A percentile compares a stretch with the other conserved stretches of the same genome.
Evolutionary conservation across 1,284 basidiomycete species (phyloP).

Genomic region (Ceratobasidium sp.): DNA sequence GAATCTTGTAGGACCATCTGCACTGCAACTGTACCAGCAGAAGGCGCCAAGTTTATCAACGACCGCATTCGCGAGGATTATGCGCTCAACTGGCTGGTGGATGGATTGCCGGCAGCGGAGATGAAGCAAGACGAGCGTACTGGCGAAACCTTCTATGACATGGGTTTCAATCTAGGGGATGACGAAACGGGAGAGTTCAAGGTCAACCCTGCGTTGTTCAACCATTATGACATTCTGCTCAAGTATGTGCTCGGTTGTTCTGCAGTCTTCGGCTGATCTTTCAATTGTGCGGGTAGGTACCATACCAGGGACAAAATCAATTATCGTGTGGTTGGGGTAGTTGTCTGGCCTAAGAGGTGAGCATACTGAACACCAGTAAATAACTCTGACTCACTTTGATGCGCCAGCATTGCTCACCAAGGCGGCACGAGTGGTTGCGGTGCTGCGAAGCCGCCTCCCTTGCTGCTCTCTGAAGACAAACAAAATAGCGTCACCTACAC

Average conservation of each 20-base stretch:
- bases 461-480: slow-evolving; percentile 68
- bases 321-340: slow-evolving; percentile 86
- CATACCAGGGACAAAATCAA: slow-evolving; percentile 73
- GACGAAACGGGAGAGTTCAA: slow-evolving; percentile 61
- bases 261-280: neutral
- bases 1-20: slow-evolving; percentile 82
- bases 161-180: slow-evolving; percentile 81
- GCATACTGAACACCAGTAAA: slow-evolving; percentile 19
- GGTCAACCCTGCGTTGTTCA: slow-evolving; percentile 78
- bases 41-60: slow-evolving; percentile 89
- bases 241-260: slow-evolving; percentile 57
- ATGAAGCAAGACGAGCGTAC: slow-evolving; percentile 82
- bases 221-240: slow-evolving; percentile 87
- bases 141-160: slow-evolving; percentile 86
- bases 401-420: slow-evolving; percentile 47
- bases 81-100: slow-evolving; percentile 92
- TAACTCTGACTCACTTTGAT: neutral
- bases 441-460: slow-evolving; percentile 52
- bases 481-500: slow-evolving; percentile 83
- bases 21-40: slow-evolving; percentile 63
- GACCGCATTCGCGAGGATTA: slow-evolving; percentile 92
- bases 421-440: slow-evolving; percentile 55
- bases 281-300: slow-evolving; percentile 61
- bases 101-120: slow-evolving; percentile 92
- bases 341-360: slow-evolving; percentile 88